Base-by-base conservation (phyloP, 441 rosid species). In the Gossypium gossypioides region DNA sequence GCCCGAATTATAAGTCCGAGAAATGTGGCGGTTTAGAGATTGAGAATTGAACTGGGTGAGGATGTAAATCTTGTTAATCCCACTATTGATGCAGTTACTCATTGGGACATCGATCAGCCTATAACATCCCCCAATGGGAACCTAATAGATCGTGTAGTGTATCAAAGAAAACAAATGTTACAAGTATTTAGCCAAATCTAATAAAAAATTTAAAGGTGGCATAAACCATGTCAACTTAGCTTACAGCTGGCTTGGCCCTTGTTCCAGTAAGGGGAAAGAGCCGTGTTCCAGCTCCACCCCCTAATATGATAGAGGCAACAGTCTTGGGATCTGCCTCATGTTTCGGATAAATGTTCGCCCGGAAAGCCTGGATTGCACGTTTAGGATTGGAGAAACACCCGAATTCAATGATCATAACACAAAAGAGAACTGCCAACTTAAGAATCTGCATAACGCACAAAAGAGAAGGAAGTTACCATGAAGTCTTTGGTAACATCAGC, bases 261-360 rank as follows among this genome's bases (percentile, higher is more conserved):
- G 75, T 80, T 72, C 83, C 76, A 22, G 98, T 92, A 32, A 92
- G 88, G 56, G 98, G 98, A 72, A 86, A 87, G 27, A 92, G 84
- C 19, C 95, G 87, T 56, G 95, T 86, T 68, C 95, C 98, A 19
- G 96, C 98, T 75, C 98, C 96, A 7, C 96, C 95, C 16, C 98
- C 93, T 74, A 92, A 77, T 79, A 92, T 88, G 81, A 92, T 88
- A 63, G 95, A 83, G 8, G 92, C 92, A n/a, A 90, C 86, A 68
- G 80, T 88, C 81, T 89, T 92, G 6, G 97, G 97, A 61, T 90
- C 88, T 46, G 90, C 95, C 77, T 77, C 82, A 37, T 77, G 80
- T 75, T 76, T 81, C 61, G 67, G 66, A 52, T 79, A 72, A 52
- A 79, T 60, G 18, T 80, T 81, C 22, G 79, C 80, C 75, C 61